Conservation (phyloP, 2,329 filamentous ascomycete species). For the Zasmidium citrigriseum region DNA sequence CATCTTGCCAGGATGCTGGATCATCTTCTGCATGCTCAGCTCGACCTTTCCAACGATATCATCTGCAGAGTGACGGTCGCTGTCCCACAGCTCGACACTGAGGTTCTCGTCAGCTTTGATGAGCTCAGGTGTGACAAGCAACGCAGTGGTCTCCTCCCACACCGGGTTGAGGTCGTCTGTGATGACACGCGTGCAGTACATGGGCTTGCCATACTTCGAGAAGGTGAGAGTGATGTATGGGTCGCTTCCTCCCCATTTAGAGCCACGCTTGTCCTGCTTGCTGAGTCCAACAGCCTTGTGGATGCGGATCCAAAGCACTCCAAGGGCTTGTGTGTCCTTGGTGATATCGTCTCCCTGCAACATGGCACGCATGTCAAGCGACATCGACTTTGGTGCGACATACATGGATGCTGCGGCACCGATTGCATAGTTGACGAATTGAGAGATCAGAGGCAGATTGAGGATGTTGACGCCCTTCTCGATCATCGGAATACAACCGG, state of each 20-base stretch:
- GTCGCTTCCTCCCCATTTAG: constrained; percentile 83
- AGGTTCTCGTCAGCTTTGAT: constrained; percentile 93
- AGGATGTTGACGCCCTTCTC: constrained; percentile 86
- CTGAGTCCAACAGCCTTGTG: constrained; percentile 84
- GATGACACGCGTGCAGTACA: constrained; percentile 96
- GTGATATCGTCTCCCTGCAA: constrained; percentile 88
- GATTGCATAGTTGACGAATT: constrained; percentile 96
- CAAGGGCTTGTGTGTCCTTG: constrained; percentile 83
- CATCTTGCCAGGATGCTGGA: constrained; percentile 91
- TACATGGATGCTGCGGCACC: constrained; percentile 86
- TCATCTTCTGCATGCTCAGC: constrained; percentile 89
- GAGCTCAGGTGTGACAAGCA: constrained; percentile 83
- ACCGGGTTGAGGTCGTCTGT: constrained; percentile 91
- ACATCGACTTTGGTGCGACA: constrained; percentile 86
- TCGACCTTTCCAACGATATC: constrained; percentile 96
- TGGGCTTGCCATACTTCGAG: constrained; percentile 95
- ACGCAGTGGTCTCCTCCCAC: constrained; percentile 83
- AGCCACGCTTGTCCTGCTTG: constrained; percentile 85
- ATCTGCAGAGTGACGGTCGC: constrained; percentile 86
- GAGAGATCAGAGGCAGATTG: constrained; percentile 88
- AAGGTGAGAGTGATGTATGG: constrained; percentile 94
- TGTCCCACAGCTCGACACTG: constrained; percentile 94
- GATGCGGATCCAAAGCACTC: constrained; percentile 89
- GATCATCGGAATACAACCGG: constrained; percentile 90
- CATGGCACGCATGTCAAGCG: constrained; percentile 85